A percentile compares a stretch with the other conserved stretches of the same genome.
These are phyloP conservation scores for Talaromyces borbonicus DNA, from an alignment of 495 filamentous ascomycete species.

Conservation along the genomic window DNA sequence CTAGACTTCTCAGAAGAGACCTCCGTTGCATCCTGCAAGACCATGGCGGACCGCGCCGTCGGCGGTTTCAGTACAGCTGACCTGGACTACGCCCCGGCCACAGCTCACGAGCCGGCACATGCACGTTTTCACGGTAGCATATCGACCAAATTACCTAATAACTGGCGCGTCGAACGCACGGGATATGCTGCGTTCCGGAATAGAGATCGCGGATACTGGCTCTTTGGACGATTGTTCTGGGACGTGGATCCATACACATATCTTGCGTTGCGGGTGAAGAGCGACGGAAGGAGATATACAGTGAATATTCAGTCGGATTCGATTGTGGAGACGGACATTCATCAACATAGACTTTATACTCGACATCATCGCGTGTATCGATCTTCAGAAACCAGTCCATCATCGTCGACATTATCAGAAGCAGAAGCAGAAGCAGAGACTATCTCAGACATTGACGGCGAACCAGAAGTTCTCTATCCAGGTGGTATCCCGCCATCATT, in stretches of 20 bases:
- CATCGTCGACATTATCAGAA: conserved; percentile 4
- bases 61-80: conserved; percentile 71
- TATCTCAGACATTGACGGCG: conserved; percentile 17
- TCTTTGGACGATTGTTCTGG: conserved; percentile 79
- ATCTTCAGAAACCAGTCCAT: conserved; percentile 6
- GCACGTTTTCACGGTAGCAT: conserved; percentile 80
- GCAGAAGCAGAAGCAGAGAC: conserved; percentile 8
- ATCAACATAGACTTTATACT: conserved; percentile 86
- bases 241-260: conserved; percentile 83
- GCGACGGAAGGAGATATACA: conserved; percentile 84
- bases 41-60: conserved; percentile 77
- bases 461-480: conserved; percentile 17
- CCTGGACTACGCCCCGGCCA: conserved; percentile 54
- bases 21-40: conserved; percentile 57
- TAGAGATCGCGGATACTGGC: conserved; percentile 39
- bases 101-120: conserved; percentile 41
- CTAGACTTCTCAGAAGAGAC: conserved; percentile 53
- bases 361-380: conserved; percentile 41
- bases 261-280: conserved; percentile 81
- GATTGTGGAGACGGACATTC: conserved; percentile 83
- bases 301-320: conserved; percentile 94
- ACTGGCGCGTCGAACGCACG: conserved; percentile 47
- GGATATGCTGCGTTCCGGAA: conserved; percentile 91
- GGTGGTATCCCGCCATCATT: conserved; percentile 24
- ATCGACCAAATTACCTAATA: conserved; percentile 62